Percentiles rank a stretch among this genome's conserved stretches.
Conservation (phyloP, 768 basidiomycete species). For the Lyophyllum semitale region DNA sequence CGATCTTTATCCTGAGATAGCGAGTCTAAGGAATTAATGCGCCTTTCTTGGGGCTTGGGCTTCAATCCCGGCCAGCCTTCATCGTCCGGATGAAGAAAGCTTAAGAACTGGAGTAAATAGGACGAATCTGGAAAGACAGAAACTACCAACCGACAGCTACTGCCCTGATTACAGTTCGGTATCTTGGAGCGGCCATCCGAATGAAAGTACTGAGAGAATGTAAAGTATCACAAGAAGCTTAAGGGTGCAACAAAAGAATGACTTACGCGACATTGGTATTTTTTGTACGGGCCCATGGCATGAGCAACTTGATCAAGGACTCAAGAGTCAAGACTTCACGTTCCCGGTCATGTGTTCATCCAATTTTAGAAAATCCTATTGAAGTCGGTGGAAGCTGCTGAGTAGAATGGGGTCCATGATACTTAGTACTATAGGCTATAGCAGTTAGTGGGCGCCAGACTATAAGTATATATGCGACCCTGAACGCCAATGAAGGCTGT, state of each 20-base stretch:
- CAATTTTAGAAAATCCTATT: neutral
- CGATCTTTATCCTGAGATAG: slow-evolving; percentile 2
- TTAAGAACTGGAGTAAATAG: slow-evolving; percentile 6
- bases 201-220: slow-evolving; percentile 45
- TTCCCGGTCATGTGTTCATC: neutral
- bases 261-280: slow-evolving; percentile 49
- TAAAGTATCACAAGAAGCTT: neutral
- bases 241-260: neutral
- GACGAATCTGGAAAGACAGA: neutral
- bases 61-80: slow-evolving; percentile 37
- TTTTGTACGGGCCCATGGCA: slow-evolving; percentile 38
- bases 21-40: slow-evolving; percentile 6
- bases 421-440: too few relatives aligned
- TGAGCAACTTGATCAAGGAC: neutral
- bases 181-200: slow-evolving; percentile 40
- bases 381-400: too few relatives aligned
- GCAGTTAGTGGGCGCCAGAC: too few relatives aligned
- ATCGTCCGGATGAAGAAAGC: slow-evolving; percentile 56
- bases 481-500: too few relatives aligned
- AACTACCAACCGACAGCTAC: slow-evolving; percentile 47
- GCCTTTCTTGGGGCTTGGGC: slow-evolving; percentile 19
- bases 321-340: too few relatives aligned
- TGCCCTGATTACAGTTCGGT: slow-evolving; percentile 48
- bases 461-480: too few relatives aligned
- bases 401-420: too few relatives aligned